These are phyloP conservation scores for Melanomma pulvis-pyrius DNA, from an alignment of 495 filamentous ascomycete genomes.

Conservation along the genomic window DNA sequence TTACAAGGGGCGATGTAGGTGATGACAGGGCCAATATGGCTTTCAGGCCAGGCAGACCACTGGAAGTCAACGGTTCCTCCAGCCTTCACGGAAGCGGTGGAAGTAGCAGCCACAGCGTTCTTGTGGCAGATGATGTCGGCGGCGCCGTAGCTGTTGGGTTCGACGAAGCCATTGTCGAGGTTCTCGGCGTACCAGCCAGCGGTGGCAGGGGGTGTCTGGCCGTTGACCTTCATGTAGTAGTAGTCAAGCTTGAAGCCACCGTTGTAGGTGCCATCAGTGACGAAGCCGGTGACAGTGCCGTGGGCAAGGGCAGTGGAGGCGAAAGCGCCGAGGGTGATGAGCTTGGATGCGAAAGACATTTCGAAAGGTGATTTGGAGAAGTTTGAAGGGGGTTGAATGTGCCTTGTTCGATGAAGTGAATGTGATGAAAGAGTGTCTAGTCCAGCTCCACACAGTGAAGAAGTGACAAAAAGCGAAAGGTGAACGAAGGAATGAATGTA, in stretches of 20 bases:
- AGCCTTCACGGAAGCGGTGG: conserved; percentile 14
- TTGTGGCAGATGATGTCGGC: conserved; percentile 37
- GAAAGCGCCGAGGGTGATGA: conserved; percentile 15
- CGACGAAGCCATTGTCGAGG: conserved; percentile 34
- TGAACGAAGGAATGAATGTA: conserved; percentile 18
- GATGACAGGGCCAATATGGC: conserved; percentile 35
- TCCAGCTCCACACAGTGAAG: conserved; percentile 35
- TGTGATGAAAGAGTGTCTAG: conserved; percentile 22
- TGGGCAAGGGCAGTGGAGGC: conserved; percentile 22
- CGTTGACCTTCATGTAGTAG: conserved; percentile 24
- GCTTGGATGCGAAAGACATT: conserved; percentile 14
- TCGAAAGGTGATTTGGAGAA: neutral
- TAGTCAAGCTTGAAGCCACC: conserved; percentile 21
- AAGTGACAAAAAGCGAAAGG: conserved; percentile 9
- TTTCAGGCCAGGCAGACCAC: conserved; percentile 34
- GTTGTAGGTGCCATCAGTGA: conserved; percentile 18
- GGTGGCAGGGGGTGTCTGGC: conserved; percentile 7
- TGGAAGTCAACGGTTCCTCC: conserved; percentile 29
- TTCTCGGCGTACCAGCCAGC: conserved; percentile 32
- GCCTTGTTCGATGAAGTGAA: conserved; percentile 11
- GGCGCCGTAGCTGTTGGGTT: conserved; percentile 2
- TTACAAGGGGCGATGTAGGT: conserved; percentile 32
- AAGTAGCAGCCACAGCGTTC: conserved; percentile 10
- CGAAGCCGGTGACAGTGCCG: conserved; percentile 20
- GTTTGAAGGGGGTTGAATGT: neutral